Conservation (phyloP, 495 filamentous ascomycete species). For the Aspergillus bridgeri region DNA sequence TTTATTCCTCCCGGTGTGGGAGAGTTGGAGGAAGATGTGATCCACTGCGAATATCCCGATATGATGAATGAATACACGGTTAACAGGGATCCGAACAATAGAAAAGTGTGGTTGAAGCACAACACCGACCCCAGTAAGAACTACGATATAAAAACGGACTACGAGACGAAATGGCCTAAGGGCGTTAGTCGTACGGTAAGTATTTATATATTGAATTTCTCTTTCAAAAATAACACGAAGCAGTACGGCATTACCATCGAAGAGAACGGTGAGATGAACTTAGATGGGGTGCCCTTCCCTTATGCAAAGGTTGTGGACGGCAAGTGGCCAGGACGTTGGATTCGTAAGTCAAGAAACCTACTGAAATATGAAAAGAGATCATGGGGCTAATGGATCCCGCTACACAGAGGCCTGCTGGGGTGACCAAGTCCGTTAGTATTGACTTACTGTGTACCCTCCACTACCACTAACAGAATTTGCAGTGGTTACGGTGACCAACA, state of each 20-base stretch:
- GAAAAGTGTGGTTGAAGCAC: neutral
- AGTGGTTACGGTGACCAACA: conserved; percentile 24
- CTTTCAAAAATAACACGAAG: neutral
- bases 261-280: neutral
- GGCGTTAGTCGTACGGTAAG: neutral
- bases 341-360: conserved; percentile 22
- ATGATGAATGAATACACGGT: neutral
- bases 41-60: neutral
- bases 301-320: conserved; percentile 57
- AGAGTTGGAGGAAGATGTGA: neutral
- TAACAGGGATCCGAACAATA: neutral
- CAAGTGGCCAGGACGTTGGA: conserved; percentile 51
- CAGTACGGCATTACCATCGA: neutral
- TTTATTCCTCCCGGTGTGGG: neutral
- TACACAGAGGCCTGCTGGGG: conserved; percentile 17
- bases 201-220: neutral
- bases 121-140: neutral
- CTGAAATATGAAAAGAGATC: neutral
- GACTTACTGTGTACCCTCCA: neutral
- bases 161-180: neutral
- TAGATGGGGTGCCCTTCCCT: neutral
- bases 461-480: neutral
- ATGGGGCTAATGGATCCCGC: neutral
- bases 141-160: neutral
- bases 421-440: conserved; percentile 2